A percentile compares a stretch with the other conserved stretches of the same genome.
Conservation (phyloP, 345 rosid species). For the Heritiera fomes region DNA sequence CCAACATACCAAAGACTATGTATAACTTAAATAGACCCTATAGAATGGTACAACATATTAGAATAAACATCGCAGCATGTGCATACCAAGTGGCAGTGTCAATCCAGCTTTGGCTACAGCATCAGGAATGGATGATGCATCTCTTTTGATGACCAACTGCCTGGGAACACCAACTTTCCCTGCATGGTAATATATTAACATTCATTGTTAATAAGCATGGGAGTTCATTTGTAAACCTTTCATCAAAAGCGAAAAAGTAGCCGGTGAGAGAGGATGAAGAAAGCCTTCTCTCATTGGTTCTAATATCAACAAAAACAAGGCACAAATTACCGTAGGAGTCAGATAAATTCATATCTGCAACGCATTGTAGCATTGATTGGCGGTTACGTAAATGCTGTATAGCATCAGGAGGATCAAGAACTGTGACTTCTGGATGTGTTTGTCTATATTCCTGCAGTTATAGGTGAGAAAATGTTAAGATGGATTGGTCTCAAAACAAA, state of each 20-base stretch:
- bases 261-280: neutral
- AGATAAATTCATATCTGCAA: conserved; percentile 73
- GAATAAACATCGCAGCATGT: neutral
- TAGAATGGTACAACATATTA: neutral
- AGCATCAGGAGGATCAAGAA: conserved; percentile 85
- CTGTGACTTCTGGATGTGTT: conserved; percentile 78
- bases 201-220: conserved; percentile 13
- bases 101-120: conserved; percentile 63
- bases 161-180: conserved; percentile 67
- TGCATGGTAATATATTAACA: conserved; percentile 28
- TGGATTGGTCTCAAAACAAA: neutral
- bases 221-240: neutral
- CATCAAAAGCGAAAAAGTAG: neutral
- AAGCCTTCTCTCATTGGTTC: neutral
- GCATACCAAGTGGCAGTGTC: conserved; percentile 62
- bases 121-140: conserved; percentile 61
- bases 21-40: conserved; percentile 3
- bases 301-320: neutral
- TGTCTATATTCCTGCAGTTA: conserved; percentile 58
- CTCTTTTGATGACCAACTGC: conserved; percentile 64
- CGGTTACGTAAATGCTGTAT: conserved; percentile 74
- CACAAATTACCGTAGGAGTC: conserved; percentile 45
- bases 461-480: conserved; percentile 4
- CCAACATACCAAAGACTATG: neutral
- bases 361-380: conserved; percentile 81